Percentiles rank a stretch among this genome's conserved stretches.
These are phyloP conservation scores for Apostasia shenzhenica DNA, from an alignment of 106 monocot genomes.

Conservation along the genomic window DNA sequence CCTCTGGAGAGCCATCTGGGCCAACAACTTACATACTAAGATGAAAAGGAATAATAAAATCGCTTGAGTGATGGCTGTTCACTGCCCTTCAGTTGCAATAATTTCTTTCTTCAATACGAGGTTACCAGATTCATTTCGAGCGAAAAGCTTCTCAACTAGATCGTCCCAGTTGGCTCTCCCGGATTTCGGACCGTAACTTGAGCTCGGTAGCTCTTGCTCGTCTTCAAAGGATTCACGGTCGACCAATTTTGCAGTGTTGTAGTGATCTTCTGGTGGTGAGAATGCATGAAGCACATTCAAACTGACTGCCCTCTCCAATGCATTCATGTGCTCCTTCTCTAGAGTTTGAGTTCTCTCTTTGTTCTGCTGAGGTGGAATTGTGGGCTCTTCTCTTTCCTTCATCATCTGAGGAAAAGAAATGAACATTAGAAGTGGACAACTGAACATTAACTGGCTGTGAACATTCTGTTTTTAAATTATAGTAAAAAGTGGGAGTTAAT, in stretches of 20 bases:
- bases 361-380: conserved; percentile 33
- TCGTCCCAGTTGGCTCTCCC: conserved; percentile 26
- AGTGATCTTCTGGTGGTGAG: conserved; percentile 19
- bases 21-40: too few species aligned
- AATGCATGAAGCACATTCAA: conserved; percentile 63
- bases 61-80: too few species aligned
- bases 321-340: conserved; percentile 65
- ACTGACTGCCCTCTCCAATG: conserved; percentile 56
- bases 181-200: neutral
- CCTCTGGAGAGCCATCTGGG: too few species aligned
- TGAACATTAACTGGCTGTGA: too few species aligned
- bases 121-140: conserved; percentile 21
- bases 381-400: conserved; percentile 25
- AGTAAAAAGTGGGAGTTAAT: too few species aligned
- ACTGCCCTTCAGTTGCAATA: neutral
- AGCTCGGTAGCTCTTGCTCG: neutral
- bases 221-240: neutral
- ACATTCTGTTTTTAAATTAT: too few species aligned
- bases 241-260: neutral
- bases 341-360: conserved; percentile 71
- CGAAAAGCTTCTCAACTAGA: conserved; percentile 43
- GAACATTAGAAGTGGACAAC: too few species aligned
- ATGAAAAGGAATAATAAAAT: too few species aligned
- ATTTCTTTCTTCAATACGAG: conserved; percentile 40
- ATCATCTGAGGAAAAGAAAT: conserved; percentile 35